Evolutionary conservation across 225 moss, liverwort and hornwort genomes (phyloP).

Genomic region (Thuidium tamariscinum): DNA sequence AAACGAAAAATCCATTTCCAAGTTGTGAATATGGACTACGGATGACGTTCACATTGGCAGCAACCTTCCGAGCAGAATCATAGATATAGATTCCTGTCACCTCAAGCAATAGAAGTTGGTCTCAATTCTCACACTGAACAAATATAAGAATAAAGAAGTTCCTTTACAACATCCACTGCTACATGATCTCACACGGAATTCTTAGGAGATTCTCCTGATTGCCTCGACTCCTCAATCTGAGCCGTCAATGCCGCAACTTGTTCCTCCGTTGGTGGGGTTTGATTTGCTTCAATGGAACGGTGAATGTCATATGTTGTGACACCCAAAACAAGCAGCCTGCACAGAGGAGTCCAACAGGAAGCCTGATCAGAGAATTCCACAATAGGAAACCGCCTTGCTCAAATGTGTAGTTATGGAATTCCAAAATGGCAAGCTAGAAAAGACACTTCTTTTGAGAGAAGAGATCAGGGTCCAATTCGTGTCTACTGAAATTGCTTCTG

Average conservation of each 20-base stretch:
- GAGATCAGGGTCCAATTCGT: not conserved
- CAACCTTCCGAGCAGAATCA: not conserved
- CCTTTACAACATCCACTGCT: not conserved
- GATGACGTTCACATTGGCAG: not conserved
- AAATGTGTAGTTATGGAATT: rapidly evolving
- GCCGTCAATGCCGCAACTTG: not conserved
- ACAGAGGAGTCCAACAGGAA: not conserved
- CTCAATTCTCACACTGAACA: not conserved
- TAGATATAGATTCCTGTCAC: not conserved
- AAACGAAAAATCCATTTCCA: not conserved
- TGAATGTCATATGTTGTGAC: constrained; percentile 32
- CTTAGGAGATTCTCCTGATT: not conserved
- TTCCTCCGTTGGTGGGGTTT: not conserved
- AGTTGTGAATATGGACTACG: not conserved
- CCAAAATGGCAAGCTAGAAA: not conserved
- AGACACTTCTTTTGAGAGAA: not conserved
- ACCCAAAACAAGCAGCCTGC: constrained; percentile 26
- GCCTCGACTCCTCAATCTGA: constrained; percentile 7
- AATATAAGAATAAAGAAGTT: not conserved
- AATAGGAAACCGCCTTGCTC: not conserved
- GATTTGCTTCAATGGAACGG: constrained; percentile 34
- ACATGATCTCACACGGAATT: not conserved
- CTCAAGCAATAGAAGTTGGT: not conserved
- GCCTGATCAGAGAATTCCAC: not conserved
- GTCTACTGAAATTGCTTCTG: not conserved